Evolutionary conservation across 495 filamentous ascomycete genomes (phyloP).

Genomic region (Neurospora terricola): DNA sequence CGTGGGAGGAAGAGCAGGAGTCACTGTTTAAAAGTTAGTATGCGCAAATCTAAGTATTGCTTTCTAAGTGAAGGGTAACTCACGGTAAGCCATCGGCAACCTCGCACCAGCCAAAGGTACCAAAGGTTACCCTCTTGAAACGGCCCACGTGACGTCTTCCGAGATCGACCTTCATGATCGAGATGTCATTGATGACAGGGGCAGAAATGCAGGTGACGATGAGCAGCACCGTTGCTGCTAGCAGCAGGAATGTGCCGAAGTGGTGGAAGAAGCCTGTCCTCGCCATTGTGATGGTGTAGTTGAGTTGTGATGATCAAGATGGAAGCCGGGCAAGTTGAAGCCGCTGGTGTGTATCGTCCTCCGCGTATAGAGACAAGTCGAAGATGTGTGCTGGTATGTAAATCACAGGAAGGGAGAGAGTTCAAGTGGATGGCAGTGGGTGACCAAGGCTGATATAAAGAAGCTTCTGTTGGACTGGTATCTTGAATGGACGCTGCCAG

Average conservation of each 20-base stretch:
- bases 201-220: constrained; percentile 50
- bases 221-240: constrained; percentile 43
- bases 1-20: constrained; percentile 30
- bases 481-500: not conserved
- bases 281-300: constrained; percentile 23
- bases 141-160: constrained; percentile 8
- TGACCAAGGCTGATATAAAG: not conserved
- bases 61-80: constrained; percentile 2
- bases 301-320: too few species aligned
- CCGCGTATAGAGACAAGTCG: not conserved
- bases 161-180: constrained; percentile 41
- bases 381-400: not conserved
- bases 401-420: not conserved
- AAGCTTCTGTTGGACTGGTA: not conserved
- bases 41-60: not conserved
- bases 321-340: not conserved
- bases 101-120: constrained; percentile 49
- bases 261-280: constrained; percentile 45
- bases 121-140: constrained; percentile 37
- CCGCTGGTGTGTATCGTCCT: not conserved
- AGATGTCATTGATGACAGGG: constrained; percentile 43
- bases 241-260: constrained; percentile 49
- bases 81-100: constrained; percentile 12
- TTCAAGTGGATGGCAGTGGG: not conserved
- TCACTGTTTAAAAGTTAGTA: constrained; percentile 22